Percentiles rank a stretch among this genome's conserved stretches.
Evolutionary conservation across 1,284 basidiomycete genomes (phyloP).

Genomic region (Irpex sp.): DNA sequence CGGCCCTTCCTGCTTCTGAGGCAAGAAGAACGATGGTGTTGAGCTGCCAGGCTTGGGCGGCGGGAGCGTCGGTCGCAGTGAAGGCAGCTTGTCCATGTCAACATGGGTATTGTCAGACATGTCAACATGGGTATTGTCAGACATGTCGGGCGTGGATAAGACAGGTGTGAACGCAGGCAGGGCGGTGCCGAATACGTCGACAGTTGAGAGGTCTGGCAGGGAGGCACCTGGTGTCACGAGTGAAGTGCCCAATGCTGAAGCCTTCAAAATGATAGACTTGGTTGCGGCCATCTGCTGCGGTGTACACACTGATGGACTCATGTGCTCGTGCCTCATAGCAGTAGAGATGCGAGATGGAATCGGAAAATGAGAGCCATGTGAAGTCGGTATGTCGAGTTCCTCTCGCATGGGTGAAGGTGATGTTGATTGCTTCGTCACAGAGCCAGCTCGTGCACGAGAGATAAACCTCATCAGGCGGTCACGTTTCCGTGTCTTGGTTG

Average conservation of each 20-base stretch:
- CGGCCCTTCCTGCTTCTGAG: constrained; percentile 17
- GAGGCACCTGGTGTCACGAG: constrained; percentile 20
- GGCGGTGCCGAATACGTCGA: constrained; percentile 13
- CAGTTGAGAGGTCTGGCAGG: constrained; percentile 8
- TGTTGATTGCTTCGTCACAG: constrained; percentile 20
- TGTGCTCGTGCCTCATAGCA: not conserved
- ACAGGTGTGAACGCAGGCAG: constrained; percentile 18
- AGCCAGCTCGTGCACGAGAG: constrained; percentile 26
- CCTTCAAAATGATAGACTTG: constrained; percentile 12
- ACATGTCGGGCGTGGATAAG: constrained; percentile 20
- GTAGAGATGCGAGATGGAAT: constrained; percentile 17
- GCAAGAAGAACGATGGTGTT: constrained; percentile 25
- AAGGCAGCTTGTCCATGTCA: constrained; percentile 13
- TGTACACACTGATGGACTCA: constrained; percentile 8
- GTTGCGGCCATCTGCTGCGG: constrained; percentile 6
- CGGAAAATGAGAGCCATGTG: not conserved
- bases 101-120: constrained; percentile 7
- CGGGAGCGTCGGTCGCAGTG: constrained; percentile 24
- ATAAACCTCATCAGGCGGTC: constrained; percentile 30
- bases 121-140: constrained; percentile 12
- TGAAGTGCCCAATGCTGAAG: constrained; percentile 20
- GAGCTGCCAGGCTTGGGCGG: constrained; percentile 25
- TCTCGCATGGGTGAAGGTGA: constrained; percentile 12
- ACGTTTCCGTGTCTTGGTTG: constrained; percentile 21
- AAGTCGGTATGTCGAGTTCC: constrained; percentile 15